phyloP scores from a whole-genome alignment of 306 rosid genomes.

The Clitoria ternatea region DNA sequence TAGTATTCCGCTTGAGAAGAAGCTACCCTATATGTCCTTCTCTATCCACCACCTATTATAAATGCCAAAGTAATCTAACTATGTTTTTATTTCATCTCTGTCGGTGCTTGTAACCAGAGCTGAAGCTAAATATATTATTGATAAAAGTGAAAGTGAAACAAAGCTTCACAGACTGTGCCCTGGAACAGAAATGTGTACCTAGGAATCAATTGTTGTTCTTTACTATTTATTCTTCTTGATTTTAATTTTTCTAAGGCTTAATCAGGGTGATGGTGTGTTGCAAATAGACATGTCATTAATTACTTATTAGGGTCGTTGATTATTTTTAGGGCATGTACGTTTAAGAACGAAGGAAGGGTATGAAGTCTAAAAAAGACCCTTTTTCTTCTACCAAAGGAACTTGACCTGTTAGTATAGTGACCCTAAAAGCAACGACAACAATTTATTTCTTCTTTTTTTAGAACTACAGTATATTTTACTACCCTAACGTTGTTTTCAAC shows the following conservation, averaged over 20 bases:
- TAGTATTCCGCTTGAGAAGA: conserved; percentile 37
- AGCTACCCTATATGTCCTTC: neutral
- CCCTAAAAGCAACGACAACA: neutral
- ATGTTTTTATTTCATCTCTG: neutral
- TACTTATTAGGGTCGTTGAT: neutral
- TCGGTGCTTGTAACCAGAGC: neutral
- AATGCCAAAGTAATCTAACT: neutral
- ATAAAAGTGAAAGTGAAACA: neutral
- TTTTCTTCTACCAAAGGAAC: conserved; percentile 13
- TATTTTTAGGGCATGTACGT: neutral
- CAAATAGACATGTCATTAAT: neutral
- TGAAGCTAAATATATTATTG: neutral
- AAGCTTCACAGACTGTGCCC: conserved; percentile 12
- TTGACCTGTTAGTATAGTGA: neutral
- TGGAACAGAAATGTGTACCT: conserved; percentile 3
- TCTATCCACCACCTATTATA: conserved; percentile 21
- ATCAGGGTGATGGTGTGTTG: neutral
- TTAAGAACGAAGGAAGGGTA: conserved; percentile 13
- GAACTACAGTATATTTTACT: neutral
- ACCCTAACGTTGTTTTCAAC: conserved; percentile 7
- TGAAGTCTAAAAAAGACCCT: conserved; percentile 13
- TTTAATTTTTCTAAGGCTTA: neutral
- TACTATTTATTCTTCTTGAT: neutral
- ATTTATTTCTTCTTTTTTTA: neutral
- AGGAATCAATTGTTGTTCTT: neutral